Evolutionary conservation across 225 moss, liverwort and hornwort genomes (phyloP).

Genomic region (Antitrichia curtipendula): DNA sequence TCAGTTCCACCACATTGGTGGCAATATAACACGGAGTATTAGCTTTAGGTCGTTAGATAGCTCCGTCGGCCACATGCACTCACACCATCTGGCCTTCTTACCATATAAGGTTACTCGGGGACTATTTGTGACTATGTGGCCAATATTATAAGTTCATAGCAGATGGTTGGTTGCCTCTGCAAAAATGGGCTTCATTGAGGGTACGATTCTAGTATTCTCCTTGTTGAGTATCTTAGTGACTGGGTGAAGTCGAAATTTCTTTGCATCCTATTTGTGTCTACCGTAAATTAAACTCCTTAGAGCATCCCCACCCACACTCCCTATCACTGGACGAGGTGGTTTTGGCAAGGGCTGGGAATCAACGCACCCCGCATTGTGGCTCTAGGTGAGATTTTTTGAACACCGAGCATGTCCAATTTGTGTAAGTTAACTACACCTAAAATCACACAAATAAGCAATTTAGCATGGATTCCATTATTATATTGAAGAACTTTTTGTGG

Average conservation of each 20-base stretch:
- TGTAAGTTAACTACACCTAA: too few relatives aligned
- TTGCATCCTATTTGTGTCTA: background rate
- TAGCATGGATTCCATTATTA: too few relatives aligned
- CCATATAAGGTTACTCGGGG: background rate
- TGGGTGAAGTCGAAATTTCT: background rate
- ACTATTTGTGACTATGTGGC: background rate
- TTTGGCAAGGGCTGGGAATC: background rate
- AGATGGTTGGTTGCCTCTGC: background rate
- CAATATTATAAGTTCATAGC: background rate
- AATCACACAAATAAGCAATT: too few relatives aligned
- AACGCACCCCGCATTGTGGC: too few relatives aligned
- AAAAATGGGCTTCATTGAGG: background rate
- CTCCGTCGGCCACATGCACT: background rate
- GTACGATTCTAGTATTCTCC: background rate
- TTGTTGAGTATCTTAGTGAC: background rate
- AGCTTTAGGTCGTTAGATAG: background rate
- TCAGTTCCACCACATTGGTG: conserved; percentile 5
- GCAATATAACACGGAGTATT: background rate
- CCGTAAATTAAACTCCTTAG: background rate
- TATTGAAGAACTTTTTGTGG: too few relatives aligned
- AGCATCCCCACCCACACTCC: too few relatives aligned
- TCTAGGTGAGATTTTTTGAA: background rate
- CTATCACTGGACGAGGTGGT: rapidly evolving
- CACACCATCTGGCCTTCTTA: background rate
- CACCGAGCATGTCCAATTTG: too few relatives aligned